Base-by-base conservation (phyloP, 2,329 filamentous ascomycete species). In the Ascosphaera apis region DNA sequence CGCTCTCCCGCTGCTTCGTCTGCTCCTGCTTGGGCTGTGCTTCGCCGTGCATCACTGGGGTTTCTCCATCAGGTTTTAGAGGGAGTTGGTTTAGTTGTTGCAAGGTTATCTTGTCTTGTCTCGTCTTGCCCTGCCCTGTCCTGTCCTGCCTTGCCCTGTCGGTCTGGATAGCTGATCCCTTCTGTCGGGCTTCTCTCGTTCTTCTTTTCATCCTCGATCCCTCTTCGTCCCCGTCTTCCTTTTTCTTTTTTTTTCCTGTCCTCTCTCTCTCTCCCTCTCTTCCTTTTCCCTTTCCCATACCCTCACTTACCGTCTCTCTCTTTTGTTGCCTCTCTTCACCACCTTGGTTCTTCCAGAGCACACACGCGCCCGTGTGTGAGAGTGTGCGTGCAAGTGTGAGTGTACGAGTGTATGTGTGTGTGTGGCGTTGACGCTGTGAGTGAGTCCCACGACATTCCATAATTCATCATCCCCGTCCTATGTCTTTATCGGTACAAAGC, bases 201-300 rank as follows among this genome's bases (percentile, higher is more conserved):
- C 18, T 33, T 33, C 19, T 25, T 21, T 30, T 37, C 30, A 13
- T 23, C 36, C 18, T 36, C 34, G 34, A 39, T 36, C 37, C 16
- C 34, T 34, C 37, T 39, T 34, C 37, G 19, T 30, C 28, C 30
- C 25, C 38, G 31, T 37, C 35, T 31, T 19, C 15, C n/a, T n/a
- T n/a, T n/a, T n/a, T n/a, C n/a, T n/a, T 18, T 23, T 4, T 19
- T 18, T 12, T 31, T 37, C 16, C 17, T 7, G 9, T 16, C 25
- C n/a, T 28, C 15, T 33, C 31, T 34, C 28, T 33, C 27, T 36
- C 21, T 39, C 27, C 27, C 23, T 23, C 35, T 30, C 25, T 35
- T 18, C 25, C n/a, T n/a, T n/a, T 9, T n/a, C 25, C 9, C 25
- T n/a, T 9, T n/a, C 25, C 9, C 9, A 9, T n/a, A 28, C 9